Conservation (phyloP, 352 stramenopile species). For the Phytophthora sansomeana region DNA sequence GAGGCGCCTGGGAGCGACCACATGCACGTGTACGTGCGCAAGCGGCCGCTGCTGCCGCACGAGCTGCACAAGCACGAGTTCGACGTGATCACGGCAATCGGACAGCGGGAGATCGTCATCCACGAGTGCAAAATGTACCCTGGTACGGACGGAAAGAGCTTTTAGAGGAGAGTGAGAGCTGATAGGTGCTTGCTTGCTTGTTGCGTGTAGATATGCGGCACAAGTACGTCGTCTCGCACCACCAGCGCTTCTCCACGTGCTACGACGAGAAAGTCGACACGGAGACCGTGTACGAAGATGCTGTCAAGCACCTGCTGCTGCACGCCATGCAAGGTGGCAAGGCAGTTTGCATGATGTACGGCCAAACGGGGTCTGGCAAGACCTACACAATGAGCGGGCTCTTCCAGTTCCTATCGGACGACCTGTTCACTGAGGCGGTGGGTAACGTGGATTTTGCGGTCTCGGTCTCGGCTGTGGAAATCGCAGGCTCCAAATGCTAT, state of each 20-base stretch:
- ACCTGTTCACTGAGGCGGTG: slow-evolving; percentile 66
- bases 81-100: slow-evolving; percentile 83
- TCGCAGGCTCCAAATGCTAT: slow-evolving; percentile 72
- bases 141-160: slow-evolving; percentile 28
- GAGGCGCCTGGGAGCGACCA: slow-evolving; percentile 49
- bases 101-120: slow-evolving; percentile 71
- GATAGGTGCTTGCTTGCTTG: background rate
- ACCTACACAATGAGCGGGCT: slow-evolving; percentile 89
- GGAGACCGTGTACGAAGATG: slow-evolving; percentile 78
- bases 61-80: slow-evolving; percentile 89
- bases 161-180: background rate
- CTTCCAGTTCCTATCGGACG: slow-evolving; percentile 78
- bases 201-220: slow-evolving; percentile 81
- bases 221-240: slow-evolving; percentile 85
- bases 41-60: slow-evolving; percentile 88
- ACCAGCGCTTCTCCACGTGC: slow-evolving; percentile 77
- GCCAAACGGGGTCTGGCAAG: slow-evolving; percentile 75
- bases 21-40: slow-evolving; percentile 88
- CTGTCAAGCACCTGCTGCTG: slow-evolving; percentile 72
- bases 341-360: slow-evolving; percentile 86
- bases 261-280: slow-evolving; percentile 82
- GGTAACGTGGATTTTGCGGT: slow-evolving; percentile 58
- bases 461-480: slow-evolving; percentile 64
- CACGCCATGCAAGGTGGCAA: slow-evolving; percentile 73
- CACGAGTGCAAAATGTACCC: slow-evolving; percentile 93